Conservation (phyloP, 2,329 filamentous ascomycete genomes). For the Exutisphaerella laricina region DNA sequence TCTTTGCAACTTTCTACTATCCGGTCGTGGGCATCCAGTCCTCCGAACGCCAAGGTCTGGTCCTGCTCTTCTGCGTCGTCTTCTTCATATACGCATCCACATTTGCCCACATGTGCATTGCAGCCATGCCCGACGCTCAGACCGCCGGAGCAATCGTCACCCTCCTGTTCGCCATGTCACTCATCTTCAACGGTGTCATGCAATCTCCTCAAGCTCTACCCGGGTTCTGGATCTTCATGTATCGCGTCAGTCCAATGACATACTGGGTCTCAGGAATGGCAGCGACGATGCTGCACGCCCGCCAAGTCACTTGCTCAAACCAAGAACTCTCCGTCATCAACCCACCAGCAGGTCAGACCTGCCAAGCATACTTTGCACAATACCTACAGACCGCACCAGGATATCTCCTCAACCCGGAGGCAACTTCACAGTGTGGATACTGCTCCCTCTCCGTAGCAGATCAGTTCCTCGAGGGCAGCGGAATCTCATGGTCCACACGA, state of each 20-base stretch:
- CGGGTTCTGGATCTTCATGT: slow-evolving; percentile 75
- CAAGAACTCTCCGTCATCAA: slow-evolving; percentile 40
- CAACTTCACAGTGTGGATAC: slow-evolving; percentile 46
- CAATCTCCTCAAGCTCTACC: slow-evolving; percentile 55
- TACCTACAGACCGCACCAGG: slow-evolving; percentile 40
- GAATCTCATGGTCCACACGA: slow-evolving; percentile 43
- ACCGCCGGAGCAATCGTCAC: slow-evolving; percentile 57
- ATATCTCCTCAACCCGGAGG: slow-evolving; percentile 40
- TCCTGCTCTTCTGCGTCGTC: slow-evolving; percentile 59
- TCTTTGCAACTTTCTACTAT: slow-evolving; percentile 65
- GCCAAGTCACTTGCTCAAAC: slow-evolving; percentile 44
- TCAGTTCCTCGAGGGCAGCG: slow-evolving; percentile 41
- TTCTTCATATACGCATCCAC: slow-evolving; percentile 67
- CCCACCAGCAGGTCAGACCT: slow-evolving; percentile 39
- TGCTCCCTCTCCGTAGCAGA: slow-evolving; percentile 45
- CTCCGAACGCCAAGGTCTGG: slow-evolving; percentile 56
- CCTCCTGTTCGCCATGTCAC: slow-evolving; percentile 42
- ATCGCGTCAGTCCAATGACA: slow-evolving; percentile 60
- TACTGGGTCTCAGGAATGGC: slow-evolving; percentile 50
- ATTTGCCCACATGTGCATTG: slow-evolving; percentile 69
- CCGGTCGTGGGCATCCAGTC: slow-evolving; percentile 37
- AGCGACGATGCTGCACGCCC: slow-evolving; percentile 39
- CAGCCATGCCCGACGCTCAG: slow-evolving; percentile 62
- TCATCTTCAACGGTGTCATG: slow-evolving; percentile 54
- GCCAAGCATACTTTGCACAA: slow-evolving; percentile 40